A percentile compares a stretch with the other conserved stretches of the same genome.
Evolutionary conservation across 1,284 basidiomycete species (phyloP).

Genomic region (Peniophora sp.): DNA sequence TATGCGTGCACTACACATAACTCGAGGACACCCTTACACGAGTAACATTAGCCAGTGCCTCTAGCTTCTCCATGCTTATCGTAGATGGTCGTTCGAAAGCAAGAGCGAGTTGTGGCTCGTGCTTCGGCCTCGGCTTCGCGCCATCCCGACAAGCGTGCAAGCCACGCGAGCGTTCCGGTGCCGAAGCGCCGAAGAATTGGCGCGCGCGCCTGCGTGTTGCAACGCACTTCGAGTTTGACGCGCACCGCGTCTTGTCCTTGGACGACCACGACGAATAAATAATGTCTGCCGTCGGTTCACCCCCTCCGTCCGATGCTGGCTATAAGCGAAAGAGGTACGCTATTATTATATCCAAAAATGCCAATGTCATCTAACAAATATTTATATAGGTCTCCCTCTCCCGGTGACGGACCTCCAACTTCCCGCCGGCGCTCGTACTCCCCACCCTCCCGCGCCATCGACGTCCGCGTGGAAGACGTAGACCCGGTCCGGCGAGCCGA

Average conservation of each 20-base stretch:
- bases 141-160: not conserved
- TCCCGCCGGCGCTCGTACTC: slow-evolving; percentile 59
- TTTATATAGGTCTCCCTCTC: slow-evolving; percentile 46
- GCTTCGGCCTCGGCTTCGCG: not conserved
- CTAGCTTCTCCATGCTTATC: slow-evolving; percentile 7
- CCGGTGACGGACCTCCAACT: slow-evolving; percentile 47
- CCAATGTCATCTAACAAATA: not conserved
- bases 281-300: slow-evolving; percentile 40
- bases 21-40: slow-evolving; percentile 5
- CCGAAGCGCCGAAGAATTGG: not conserved
- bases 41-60: slow-evolving; percentile 3
- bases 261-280: slow-evolving; percentile 4
- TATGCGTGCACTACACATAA: not conserved
- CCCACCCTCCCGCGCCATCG: slow-evolving; percentile 34
- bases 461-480: slow-evolving; percentile 59
- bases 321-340: slow-evolving; percentile 53
- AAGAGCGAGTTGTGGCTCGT: not conserved
- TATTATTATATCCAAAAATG: not conserved
- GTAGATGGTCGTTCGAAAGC: not conserved
- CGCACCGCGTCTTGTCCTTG: not conserved
- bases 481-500: slow-evolving; percentile 71
- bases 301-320: slow-evolving; percentile 26
- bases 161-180: not conserved
- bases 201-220: not conserved
- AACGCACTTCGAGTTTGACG: not conserved